Evolutionary conservation across 2,329 filamentous ascomycete species (phyloP), one percentile per base, ranked within the genome.

Genomic region (Aspergillus cejpii): DNA sequence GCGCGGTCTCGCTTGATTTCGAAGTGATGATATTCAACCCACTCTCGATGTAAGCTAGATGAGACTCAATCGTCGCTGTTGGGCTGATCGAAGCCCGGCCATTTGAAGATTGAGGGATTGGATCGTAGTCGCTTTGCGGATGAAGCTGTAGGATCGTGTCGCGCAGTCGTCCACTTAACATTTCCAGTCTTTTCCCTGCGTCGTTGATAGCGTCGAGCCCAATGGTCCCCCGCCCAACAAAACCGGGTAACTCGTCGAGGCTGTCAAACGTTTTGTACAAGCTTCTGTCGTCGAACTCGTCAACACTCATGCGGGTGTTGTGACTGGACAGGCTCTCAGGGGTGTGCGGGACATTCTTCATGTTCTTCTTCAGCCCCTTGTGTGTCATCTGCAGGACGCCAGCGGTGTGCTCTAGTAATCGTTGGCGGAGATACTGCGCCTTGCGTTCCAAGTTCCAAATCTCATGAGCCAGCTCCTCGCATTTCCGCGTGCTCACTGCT

Each of bases 331-430:
- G 78, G 68, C 84, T 89, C 61, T 87, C 85, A 6, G 85, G 84
- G 56, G 84, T 89, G 43, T 84, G 81, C 5, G 84, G 85, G 50
- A 87, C 65, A 37, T 67, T 68, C 40, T 73, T 68, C 6, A 71
- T 64, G 53, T 78, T 79, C 58, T 79, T 84, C 46, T 75, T 74
- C n/a, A 84, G 74, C 0, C 79, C 81, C 56, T 84, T 85, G 67
- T 97, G 90, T 6, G 90, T 94, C 65, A 94, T 78, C 62, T 95
- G 89, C 43, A 98, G 72, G 29, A 98, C 87, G 36, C 87, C 91
- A 11, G 92, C 90, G 0, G 91, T 97, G 64, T 98, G 92, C 64
- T 91, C 83, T 40, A 97, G 72, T 36, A 98, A 71, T 50, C 81
- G 80, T 56, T 79, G 79, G 58, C 94, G 86, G 6, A 87, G 78